Percentiles rank a stretch among this genome's conserved stretches.
Evolutionary conservation across 2,329 filamentous ascomycete species (phyloP).

Genomic region (Aureobasidium namibiae): DNA sequence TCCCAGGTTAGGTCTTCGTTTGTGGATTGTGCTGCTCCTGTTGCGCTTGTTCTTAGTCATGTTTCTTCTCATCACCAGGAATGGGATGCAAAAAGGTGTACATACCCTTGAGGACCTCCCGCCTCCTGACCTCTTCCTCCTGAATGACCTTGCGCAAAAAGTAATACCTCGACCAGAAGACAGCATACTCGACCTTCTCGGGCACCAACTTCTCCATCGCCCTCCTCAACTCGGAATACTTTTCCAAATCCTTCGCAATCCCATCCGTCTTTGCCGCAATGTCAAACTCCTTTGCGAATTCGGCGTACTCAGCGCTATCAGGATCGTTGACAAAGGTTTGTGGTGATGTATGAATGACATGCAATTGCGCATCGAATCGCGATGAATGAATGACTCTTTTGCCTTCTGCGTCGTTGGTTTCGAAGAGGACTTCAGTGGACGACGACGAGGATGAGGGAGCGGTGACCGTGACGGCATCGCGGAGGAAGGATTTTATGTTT

Average conservation of each 20-base stretch:
- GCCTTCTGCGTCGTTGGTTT: slow-evolving; percentile 80
- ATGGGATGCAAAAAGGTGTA: neutral
- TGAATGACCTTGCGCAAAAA: slow-evolving; percentile 89
- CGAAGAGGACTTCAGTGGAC: slow-evolving; percentile 63
- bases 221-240: slow-evolving; percentile 72
- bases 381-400: slow-evolving; percentile 93
- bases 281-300: slow-evolving; percentile 68
- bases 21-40: slow-evolving; percentile 62
- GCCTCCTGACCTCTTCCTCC: slow-evolving; percentile 79
- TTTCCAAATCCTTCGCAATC: slow-evolving; percentile 73
- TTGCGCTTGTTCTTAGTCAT: neutral
- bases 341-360: slow-evolving; percentile 81
- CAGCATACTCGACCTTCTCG: slow-evolving; percentile 75
- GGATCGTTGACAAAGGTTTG: slow-evolving; percentile 82
- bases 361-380: slow-evolving; percentile 87
- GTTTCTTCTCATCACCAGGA: no score
- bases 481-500: slow-evolving; percentile 81
- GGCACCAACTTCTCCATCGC: slow-evolving; percentile 98
- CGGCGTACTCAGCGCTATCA: slow-evolving; percentile 55
- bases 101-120: slow-evolving; percentile 84
- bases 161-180: slow-evolving; percentile 94
- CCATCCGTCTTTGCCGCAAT: slow-evolving; percentile 76
- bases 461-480: slow-evolving; percentile 81
- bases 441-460: slow-evolving; percentile 49
- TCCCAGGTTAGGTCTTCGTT: slow-evolving; percentile 63